Evolutionary conservation across 768 basidiomycete species (phyloP).

Genomic region (Podaxis pistillaris): DNA sequence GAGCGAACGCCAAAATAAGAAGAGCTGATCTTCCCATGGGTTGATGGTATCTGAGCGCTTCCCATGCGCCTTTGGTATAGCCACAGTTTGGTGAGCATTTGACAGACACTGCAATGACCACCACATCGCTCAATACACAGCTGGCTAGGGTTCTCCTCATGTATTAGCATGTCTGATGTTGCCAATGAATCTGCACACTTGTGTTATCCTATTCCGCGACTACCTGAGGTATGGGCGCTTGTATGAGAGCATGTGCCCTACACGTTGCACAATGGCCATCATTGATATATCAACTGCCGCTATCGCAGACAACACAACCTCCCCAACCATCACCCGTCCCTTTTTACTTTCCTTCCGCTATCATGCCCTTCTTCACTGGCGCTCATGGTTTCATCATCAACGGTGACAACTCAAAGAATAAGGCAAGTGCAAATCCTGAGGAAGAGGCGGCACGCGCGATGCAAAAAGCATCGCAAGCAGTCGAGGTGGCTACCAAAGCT

Average conservation of each 20-base stretch:
- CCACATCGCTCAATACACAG: neutral
- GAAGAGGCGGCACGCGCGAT: neutral
- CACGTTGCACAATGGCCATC: neutral
- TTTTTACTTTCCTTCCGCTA: neutral
- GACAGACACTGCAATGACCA: neutral
- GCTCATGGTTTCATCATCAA: slow-evolving; percentile 1
- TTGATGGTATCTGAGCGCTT: neutral
- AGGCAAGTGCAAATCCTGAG: neutral
- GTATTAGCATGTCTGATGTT: neutral
- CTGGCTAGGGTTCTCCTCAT: neutral
- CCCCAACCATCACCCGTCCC: neutral
- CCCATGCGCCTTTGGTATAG: neutral
- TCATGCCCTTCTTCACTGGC: neutral
- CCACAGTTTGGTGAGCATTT: neutral
- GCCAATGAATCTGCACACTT: neutral
- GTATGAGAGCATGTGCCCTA: neutral
- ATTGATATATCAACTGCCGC: neutral
- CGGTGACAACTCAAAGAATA: neutral
- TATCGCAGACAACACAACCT: neutral
- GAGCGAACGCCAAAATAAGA: slow-evolving; percentile 17
- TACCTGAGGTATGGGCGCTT: neutral
- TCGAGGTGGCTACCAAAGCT: neutral
- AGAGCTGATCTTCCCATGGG: neutral
- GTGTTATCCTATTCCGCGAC: neutral
- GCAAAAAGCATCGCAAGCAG: neutral